phyloP scores from a whole-genome alignment of 2,329 filamentous ascomycete species.

The Fusarium transvaalense region DNA sequence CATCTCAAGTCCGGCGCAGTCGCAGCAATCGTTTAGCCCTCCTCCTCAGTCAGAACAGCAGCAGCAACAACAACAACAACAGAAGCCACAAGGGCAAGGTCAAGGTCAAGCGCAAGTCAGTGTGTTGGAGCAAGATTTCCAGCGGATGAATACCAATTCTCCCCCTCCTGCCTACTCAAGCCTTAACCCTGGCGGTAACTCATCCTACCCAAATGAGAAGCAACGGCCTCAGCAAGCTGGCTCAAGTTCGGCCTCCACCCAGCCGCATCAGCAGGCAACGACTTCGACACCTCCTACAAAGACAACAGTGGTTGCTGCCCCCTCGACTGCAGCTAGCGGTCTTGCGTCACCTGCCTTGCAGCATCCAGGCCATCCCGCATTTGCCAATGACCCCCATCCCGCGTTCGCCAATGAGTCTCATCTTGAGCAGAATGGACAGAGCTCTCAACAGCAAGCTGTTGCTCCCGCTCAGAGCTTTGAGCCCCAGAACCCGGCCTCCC shows the following conservation, averaged over 20 bases:
- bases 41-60: slow-evolving; percentile 56
- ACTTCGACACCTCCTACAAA: slow-evolving; percentile 51
- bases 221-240: slow-evolving; percentile 61
- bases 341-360: slow-evolving; percentile 64
- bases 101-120: slow-evolving; percentile 66
- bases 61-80: slow-evolving; percentile 32
- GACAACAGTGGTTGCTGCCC: slow-evolving; percentile 40
- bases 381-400: slow-evolving; percentile 86
- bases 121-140: slow-evolving; percentile 87
- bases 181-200: slow-evolving; percentile 66
- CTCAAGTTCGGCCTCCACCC: slow-evolving; percentile 47
- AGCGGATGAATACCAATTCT: slow-evolving; percentile 83
- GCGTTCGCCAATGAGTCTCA: slow-evolving; percentile 89
- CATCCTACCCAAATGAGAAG: slow-evolving; percentile 85
- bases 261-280: slow-evolving; percentile 45
- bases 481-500: slow-evolving; percentile 77
- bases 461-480: slow-evolving; percentile 58
- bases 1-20: slow-evolving; percentile 65
- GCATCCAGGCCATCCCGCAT: slow-evolving; percentile 83
- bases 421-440: slow-evolving; percentile 64
- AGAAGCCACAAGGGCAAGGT: slow-evolving; percentile 50
- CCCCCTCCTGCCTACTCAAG: slow-evolving; percentile 97
- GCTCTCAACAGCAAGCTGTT: slow-evolving; percentile 58
- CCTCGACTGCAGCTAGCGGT: slow-evolving; percentile 45
- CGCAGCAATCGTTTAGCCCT: slow-evolving; percentile 50